phyloP scores from a whole-genome alignment of 78 protist genomes.

The Emiliania huxleyi region DNA sequence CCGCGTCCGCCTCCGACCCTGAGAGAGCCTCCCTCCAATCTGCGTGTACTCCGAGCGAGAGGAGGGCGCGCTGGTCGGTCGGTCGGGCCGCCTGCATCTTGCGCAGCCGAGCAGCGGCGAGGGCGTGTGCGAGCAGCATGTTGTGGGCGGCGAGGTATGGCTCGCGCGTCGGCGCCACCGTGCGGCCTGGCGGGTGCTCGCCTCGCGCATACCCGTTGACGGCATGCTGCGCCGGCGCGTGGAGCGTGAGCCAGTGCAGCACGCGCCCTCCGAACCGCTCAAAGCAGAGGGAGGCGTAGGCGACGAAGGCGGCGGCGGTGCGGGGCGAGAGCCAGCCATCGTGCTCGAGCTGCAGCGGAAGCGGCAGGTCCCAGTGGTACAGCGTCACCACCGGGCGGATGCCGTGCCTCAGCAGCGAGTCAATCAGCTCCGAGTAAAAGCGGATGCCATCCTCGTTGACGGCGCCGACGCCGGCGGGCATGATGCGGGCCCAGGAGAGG shows the following conservation, averaged over 20 bases:
- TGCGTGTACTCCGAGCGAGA: slow-evolving; percentile 42
- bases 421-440: slow-evolving; percentile 48
- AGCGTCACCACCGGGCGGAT: slow-evolving; percentile 64
- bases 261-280: slow-evolving; percentile 64
- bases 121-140: slow-evolving; percentile 54
- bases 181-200: background rate
- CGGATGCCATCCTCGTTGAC: slow-evolving; percentile 56
- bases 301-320: background rate
- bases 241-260: slow-evolving; percentile 62
- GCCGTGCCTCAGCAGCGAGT: slow-evolving; percentile 30
- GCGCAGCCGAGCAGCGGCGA: slow-evolving; percentile 24
- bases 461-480: slow-evolving; percentile 49
- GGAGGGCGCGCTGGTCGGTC: background rate
- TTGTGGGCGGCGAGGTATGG: slow-evolving; percentile 50
- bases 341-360: slow-evolving; percentile 23
- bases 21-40: slow-evolving; percentile 39
- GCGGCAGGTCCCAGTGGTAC: slow-evolving; percentile 80
- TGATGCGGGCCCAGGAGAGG: slow-evolving; percentile 58
- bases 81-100: background rate
- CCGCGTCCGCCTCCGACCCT: slow-evolving; percentile 16
- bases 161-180: background rate
- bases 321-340: slow-evolving; percentile 20
- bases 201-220: background rate
- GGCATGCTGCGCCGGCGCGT: slow-evolving; percentile 53
- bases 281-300: slow-evolving; percentile 57